Evolutionary conservation across 805 yeast genomes (phyloP), one percentile per base, ranked within the genome.

Genomic region (Myxozyma geophila): DNA sequence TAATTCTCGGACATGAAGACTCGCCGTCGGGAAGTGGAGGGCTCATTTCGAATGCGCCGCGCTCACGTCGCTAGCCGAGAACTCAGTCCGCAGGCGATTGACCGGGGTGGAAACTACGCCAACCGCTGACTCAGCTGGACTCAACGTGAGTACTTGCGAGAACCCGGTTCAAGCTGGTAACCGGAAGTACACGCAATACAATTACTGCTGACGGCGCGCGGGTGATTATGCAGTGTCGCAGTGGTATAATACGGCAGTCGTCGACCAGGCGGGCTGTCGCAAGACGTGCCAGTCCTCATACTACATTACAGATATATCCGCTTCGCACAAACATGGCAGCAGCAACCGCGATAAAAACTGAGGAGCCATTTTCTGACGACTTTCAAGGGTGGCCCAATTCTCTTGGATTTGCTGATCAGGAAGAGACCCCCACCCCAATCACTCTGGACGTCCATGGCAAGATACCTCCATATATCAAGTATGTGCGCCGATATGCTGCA

Each of bases 341-440:
- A 21, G 48, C 21, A 9, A 17, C 48, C 19, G n/a, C 66, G 21
- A 60, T 74, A 50, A 62, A 63, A 49, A 36, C 36, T 19, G 37
- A 57, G 39, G 33, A 49, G 28, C 28, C 5, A 28, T 28, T 5
- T 28, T 28, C 28, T 28, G 28, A 28, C 2, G 28, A 28, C 48
- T 41, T 47, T 15, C 36, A 19, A 4, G 50, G 50, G n/a, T 58
- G 62, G 62, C 62, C 62, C 33, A 58, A 58, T 23, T 43, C 62
- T 13, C 50, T 48, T 17, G 62, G 62, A 13, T 58, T 58, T n/a
- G 53, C 33, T 8, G 57, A 58, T 37, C 52, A 50, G 36, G 47
- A 43, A n/a, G 62, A 58, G 23, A 52, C 57, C 8, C 40, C 28
- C 13, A 35, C 52, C 9, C 62, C 62, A 33, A 37, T 52, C 33